Conservation (phyloP, 306 rosid species). For the Heteromeles arbutifolia region DNA sequence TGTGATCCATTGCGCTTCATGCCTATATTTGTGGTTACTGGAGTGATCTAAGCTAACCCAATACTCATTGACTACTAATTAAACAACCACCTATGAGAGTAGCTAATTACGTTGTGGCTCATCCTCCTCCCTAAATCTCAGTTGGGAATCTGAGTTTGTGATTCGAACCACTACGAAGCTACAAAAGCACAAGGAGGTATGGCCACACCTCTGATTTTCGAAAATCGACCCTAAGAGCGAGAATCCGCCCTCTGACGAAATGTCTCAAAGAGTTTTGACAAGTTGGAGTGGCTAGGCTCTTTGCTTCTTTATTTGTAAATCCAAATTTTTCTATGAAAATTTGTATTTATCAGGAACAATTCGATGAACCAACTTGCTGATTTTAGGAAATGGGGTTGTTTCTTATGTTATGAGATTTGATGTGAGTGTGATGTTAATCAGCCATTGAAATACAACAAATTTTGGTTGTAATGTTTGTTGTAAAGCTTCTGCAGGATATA, state of each 20-base stretch:
- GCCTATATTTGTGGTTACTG: not conserved
- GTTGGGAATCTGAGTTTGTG: too few relatives aligned
- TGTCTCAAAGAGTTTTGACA: not conserved
- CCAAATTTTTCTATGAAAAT: not conserved
- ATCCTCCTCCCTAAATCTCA: too few relatives aligned
- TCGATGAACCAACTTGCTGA: not conserved
- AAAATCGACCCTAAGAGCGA: too few relatives aligned
- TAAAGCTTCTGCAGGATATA: not conserved
- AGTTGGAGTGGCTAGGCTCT: not conserved
- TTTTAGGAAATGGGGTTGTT: not conserved
- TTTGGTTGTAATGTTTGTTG: not conserved
- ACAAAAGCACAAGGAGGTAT: too few relatives aligned
- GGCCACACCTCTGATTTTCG: too few relatives aligned
- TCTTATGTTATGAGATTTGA: not conserved
- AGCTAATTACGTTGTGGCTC: too few relatives aligned
- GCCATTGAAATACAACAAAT: not conserved
- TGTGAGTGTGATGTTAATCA: not conserved
- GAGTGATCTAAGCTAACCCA: not conserved
- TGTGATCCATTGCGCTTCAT: not conserved
- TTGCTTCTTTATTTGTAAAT: not conserved
- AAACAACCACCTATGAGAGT: too few relatives aligned
- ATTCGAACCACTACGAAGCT: too few relatives aligned
- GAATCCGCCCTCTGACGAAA: not conserved
- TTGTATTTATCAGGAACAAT: not conserved
- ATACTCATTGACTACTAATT: too few relatives aligned